phyloP scores from a whole-genome alignment of 78 protist genomes.

The Bigelowiella natans region DNA sequence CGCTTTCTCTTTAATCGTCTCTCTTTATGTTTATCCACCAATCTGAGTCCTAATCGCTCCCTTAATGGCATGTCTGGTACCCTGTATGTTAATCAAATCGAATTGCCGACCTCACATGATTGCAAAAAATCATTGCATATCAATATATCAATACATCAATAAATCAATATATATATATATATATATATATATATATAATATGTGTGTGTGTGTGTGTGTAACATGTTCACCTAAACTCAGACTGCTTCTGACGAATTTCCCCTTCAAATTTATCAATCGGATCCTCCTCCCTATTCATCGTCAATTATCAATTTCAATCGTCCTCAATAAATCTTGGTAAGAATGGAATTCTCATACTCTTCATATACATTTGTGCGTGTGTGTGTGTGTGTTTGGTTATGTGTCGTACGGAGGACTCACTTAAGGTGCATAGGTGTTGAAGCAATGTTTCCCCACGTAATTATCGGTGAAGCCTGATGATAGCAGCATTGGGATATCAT shows the following conservation, averaged over 20 bases:
- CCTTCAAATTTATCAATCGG: not conserved
- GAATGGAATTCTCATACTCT: not conserved
- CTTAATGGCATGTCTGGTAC: not conserved
- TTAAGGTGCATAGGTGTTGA: not conserved
- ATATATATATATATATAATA: too few relatives aligned
- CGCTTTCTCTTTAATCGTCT: too few relatives aligned
- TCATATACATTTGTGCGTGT: not conserved
- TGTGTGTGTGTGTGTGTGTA: too few relatives aligned
- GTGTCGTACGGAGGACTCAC: not conserved
- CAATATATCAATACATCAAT: too few relatives aligned
- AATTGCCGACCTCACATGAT: too few relatives aligned
- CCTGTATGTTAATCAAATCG: not conserved
- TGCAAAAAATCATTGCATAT: too few relatives aligned
- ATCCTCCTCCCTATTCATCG: not conserved
- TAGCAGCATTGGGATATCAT: too few relatives aligned
- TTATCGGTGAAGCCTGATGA: not conserved
- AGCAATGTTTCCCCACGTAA: not conserved
- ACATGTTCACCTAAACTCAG: too few relatives aligned
- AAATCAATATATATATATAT: too few relatives aligned
- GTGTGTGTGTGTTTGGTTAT: not conserved
- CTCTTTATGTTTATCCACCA: too few relatives aligned
- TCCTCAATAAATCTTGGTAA: not conserved
- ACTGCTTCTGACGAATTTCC: not conserved
- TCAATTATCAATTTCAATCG: not conserved
- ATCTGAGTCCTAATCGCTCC: too few relatives aligned